These are phyloP conservation scores for Anisodus acutangulus DNA, from an alignment of 257 asterid genomes.

Conservation along the genomic window DNA sequence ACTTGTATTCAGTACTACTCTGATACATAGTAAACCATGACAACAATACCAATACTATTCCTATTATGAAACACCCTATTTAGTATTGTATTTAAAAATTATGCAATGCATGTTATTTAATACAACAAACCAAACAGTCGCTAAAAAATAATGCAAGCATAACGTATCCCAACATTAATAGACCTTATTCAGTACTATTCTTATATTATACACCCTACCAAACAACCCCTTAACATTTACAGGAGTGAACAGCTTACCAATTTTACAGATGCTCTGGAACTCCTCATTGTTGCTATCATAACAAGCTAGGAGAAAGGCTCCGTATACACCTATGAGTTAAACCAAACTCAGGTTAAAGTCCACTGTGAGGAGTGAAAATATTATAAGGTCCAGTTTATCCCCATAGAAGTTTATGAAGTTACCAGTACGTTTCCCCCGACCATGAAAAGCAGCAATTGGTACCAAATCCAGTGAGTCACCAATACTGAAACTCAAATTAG, in stretches of 20 bases:
- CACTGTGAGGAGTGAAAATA: slow-evolving; percentile 11
- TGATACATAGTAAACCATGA: no score
- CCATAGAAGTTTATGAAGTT: slow-evolving; percentile 26
- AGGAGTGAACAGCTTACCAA: slow-evolving; percentile 60
- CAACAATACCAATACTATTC: no score
- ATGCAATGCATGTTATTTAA: no score
- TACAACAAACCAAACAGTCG: no score
- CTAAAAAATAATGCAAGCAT: no score
- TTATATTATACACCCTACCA: no score
- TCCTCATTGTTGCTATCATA: slow-evolving; percentile 87
- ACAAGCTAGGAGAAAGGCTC: slow-evolving; percentile 97
- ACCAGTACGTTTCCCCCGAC: slow-evolving; percentile 96
- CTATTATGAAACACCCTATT: no score
- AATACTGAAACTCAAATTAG: slow-evolving; percentile 56
- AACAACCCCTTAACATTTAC: background rate
- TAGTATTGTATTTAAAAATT: no score
- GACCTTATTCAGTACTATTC: no score
- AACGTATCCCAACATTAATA: no score
- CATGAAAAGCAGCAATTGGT: slow-evolving; percentile 97
- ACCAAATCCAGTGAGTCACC: slow-evolving; percentile 97
- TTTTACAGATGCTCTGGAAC: slow-evolving; percentile 93
- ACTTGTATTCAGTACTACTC: no score
- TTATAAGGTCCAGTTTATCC: background rate
- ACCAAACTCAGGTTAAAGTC: background rate
- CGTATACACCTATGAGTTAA: slow-evolving; percentile 67